These are phyloP conservation scores for Ceratobasidium sp. DNA, from an alignment of 1,284 basidiomycete species.

Conservation along the genomic window DNA sequence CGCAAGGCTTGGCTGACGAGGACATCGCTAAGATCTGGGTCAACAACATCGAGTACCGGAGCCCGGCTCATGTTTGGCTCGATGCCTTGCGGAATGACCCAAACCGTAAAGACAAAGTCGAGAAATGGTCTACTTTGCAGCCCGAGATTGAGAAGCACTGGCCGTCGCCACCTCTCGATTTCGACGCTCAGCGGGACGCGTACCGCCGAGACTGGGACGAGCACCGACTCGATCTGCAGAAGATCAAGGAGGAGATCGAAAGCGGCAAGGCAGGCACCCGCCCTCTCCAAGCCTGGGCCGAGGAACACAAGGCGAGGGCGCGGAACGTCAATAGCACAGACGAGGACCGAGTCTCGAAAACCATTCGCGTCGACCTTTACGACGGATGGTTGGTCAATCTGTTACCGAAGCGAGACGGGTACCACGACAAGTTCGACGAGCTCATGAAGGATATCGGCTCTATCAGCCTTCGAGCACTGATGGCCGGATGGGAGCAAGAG, in stretches of 20 bases:
- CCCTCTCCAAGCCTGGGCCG: background rate
- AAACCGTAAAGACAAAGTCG: background rate
- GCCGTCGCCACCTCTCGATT: background rate
- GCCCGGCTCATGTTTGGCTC: background rate
- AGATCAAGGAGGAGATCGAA: background rate
- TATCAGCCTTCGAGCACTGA: background rate
- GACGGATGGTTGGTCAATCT: background rate
- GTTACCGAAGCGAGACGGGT: background rate
- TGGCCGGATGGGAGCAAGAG: background rate
- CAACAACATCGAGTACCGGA: background rate
- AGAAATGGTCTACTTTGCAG: slow-evolving; percentile 9
- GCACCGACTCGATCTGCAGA: background rate
- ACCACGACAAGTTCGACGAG: background rate
- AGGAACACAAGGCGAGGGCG: background rate
- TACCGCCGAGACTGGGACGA: background rate
- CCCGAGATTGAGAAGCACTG: slow-evolving; percentile 26
- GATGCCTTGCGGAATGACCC: background rate
- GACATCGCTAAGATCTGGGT: slow-evolving; percentile 14
- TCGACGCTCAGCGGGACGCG: background rate
- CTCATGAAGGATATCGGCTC: slow-evolving; percentile 13
- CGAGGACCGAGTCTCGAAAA: background rate
- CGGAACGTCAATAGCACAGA: background rate
- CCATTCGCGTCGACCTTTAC: background rate
- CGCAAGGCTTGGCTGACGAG: slow-evolving; percentile 6
- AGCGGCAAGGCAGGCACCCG: background rate